Base-by-base conservation (phyloP, 1,139 yeast species). In the Arxiozyma slooffiae region DNA sequence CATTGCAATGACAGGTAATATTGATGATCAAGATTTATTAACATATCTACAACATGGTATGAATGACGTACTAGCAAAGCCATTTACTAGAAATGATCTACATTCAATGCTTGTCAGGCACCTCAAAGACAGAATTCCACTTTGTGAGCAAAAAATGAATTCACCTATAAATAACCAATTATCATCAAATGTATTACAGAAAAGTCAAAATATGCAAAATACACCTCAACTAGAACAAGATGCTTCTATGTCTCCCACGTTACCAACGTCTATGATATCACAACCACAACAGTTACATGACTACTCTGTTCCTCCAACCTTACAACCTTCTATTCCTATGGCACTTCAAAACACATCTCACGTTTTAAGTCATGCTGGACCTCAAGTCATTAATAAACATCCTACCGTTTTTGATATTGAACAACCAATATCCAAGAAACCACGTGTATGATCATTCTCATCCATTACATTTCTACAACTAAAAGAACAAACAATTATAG, bases 1-100 rank as follows among this genome's bases (percentile, higher is more conserved):
- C 55, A 85, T 89, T 56, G 95, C 96, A 44, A 88, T 90, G 96
- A 88, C 96, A 2, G 94, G 95, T 40, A 86, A 86, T 61, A 85
- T 86, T 52, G 85, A 84, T 60, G 86, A 83, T 57, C 81, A 83
- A 57, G 95, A 86, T 67, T 73, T 87, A 52, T 85, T 85, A 46
- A 83, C 86, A 1, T 89, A 88, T 65, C 72, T 85, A 53, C 85
- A 84, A 57, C 89, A 87, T 62, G 97, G 96, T 4, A 87, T 90
- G 89, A 83, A 87, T 51, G 96, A 88, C 67, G 85, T 89, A 48
- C 71, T 90, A 59, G 95, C 96, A 2, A 89, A 89, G 66, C 97
- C 97, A 0, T 90, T 90, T 65, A 84, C 94, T 5, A 86, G 85
- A 63, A 89, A 82, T 57, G 95, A 87, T 63, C 72, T 89, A 52